A percentile compares a stretch with the other conserved stretches of the same genome.
Evolutionary conservation across 169 alveolate genomes (phyloP).

Genomic region (Besnoitia besnoiti): DNA sequence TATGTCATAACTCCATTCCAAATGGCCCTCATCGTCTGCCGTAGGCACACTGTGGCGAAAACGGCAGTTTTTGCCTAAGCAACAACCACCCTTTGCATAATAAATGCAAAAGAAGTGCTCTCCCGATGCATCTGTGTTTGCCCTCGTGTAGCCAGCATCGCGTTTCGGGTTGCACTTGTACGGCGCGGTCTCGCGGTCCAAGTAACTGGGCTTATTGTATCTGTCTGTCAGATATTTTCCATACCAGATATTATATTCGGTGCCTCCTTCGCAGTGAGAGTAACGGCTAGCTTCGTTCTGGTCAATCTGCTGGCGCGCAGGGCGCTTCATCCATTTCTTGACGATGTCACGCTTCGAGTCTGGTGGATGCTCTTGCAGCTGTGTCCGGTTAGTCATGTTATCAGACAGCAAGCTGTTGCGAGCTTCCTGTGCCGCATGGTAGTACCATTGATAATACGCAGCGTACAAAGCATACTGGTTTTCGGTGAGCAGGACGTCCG

Average conservation of each 20-base stretch:
- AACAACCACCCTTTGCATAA: slow-evolving; percentile 98
- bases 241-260: slow-evolving; percentile 99
- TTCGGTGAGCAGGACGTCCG: neutral
- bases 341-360: slow-evolving; percentile 48
- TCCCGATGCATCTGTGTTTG: slow-evolving; percentile 85
- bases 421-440: neutral
- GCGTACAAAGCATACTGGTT: slow-evolving; percentile 28
- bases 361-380: neutral
- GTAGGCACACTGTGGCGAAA: slow-evolving; percentile 97
- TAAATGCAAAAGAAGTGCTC: slow-evolving; percentile 92
- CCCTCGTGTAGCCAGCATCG: slow-evolving; percentile 98
- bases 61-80: slow-evolving; percentile 96
- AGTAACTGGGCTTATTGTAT: slow-evolving; percentile 80
- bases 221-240: slow-evolving; percentile 95
- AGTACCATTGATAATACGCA: slow-evolving; percentile 29
- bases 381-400: neutral
- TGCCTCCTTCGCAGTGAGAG: slow-evolving; percentile 90
- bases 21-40: slow-evolving; percentile 89
- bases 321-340: slow-evolving; percentile 52
- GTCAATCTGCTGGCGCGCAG: slow-evolving; percentile 62
- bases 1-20: slow-evolving; percentile 94
- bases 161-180: slow-evolving; percentile 92
- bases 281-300: neutral
- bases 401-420: neutral
- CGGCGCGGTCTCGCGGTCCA: slow-evolving; percentile 89